phyloP scores from a whole-genome alignment of 2,329 filamentous ascomycete genomes.

The Dactylellina cionopaga region DNA sequence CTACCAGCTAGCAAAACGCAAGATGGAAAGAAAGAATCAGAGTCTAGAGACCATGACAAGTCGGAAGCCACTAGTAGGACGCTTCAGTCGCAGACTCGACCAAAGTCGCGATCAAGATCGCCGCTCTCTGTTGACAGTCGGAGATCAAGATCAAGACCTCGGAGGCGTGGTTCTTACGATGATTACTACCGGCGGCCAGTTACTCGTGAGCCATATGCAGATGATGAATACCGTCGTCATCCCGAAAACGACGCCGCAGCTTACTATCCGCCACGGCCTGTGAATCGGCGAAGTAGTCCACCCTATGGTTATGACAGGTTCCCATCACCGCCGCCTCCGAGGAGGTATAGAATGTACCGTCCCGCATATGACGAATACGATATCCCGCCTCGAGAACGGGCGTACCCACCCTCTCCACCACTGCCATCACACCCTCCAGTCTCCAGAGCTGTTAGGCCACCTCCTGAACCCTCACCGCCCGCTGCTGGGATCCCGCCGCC shows the following conservation, averaged over 20 bases:
- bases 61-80: constrained; percentile 34
- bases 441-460: background rate
- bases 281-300: constrained; percentile 10
- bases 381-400: constrained; percentile 22
- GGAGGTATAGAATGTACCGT: constrained; percentile 29
- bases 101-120: constrained; percentile 24
- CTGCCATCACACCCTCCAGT: background rate
- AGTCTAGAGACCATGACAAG: constrained; percentile 19
- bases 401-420: constrained; percentile 13
- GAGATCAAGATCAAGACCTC: constrained; percentile 27
- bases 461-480: background rate
- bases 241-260: constrained; percentile 10
- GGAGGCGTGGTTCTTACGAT: constrained; percentile 19
- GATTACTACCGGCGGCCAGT: constrained; percentile 34
- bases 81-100: constrained; percentile 15
- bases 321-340: constrained; percentile 25
- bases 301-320: constrained; percentile 36
- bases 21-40: constrained; percentile 14
- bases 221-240: constrained; percentile 36
- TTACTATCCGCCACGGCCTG: constrained; percentile 26
- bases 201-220: constrained; percentile 17
- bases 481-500: constrained; percentile 25
- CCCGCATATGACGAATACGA: constrained; percentile 39
- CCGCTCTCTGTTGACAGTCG: constrained; percentile 35
- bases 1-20: background rate